Evolutionary conservation across 305 asterid genomes (phyloP), one percentile per base, ranked within the genome.

Genomic region (Fraxinus sp.): DNA sequence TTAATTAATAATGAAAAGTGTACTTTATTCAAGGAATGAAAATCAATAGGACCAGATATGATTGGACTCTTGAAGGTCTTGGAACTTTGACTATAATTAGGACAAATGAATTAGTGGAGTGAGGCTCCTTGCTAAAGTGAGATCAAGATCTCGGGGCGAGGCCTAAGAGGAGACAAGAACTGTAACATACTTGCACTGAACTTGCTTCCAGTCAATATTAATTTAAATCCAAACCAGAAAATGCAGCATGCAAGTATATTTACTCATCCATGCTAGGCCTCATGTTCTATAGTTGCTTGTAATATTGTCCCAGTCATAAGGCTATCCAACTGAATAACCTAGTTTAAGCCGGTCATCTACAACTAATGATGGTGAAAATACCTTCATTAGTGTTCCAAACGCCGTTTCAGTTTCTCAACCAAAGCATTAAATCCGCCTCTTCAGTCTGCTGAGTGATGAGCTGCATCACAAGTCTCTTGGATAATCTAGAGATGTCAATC

Each of bases 361-460:
- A 18, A 79, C 81, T 77, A 28, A 71, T 22, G 10, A 39, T 77
- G 55, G 79, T 74, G 71, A 75, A 20, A 39, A 32, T 55, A 35
- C 76, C 78, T 52, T n/a, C 26, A n/a, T 55, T 55, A n/a, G 64
- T 55, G 24, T 55, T 55, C 18, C 7, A 49, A 49, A 14, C 7
- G 7, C 4, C 7, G 20, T 49, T 14, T 49, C 20, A 49, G 20
- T 16, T 49, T 18, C 59, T 49, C 13, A 14, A 49, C 59, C 59
- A 35, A 75, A 75, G n/a, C n/a, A 66, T 66, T 24, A 62, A 62
- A 62, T 18, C 26, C 13, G 6, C 30, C 5, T 62, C 71, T 20
- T 62, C 71, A 62, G 28, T 20, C 7, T 62, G 28, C 71, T 11
- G 30, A 62, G 32, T 22, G 94, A 86, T 83, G 13, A 55, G 24